phyloP scores from a whole-genome alignment of 2,329 filamentous ascomycete genomes.

The Paracoccidioides lutzii region DNA sequence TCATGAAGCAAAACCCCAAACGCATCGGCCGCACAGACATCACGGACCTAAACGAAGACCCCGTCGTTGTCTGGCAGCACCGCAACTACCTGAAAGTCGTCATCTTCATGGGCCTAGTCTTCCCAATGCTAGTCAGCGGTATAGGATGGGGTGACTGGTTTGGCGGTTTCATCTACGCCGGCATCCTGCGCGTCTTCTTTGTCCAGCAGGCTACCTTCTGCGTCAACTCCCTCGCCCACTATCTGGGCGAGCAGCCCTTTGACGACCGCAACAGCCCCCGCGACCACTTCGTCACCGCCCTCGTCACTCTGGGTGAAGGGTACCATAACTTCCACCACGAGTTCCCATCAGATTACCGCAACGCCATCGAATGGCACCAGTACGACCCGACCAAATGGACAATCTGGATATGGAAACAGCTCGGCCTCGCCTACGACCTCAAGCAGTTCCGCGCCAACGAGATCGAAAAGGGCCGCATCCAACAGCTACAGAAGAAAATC shows the following conservation, averaged over 20 bases:
- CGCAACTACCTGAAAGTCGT: slow-evolving; percentile 73
- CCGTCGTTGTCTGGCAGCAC: slow-evolving; percentile 79
- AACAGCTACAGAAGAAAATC: slow-evolving; percentile 85
- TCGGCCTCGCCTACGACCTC: slow-evolving; percentile 72
- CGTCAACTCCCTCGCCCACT: slow-evolving; percentile 82
- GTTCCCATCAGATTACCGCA: slow-evolving; percentile 86
- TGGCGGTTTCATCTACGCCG: slow-evolving; percentile 73
- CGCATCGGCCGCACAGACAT: slow-evolving; percentile 79
- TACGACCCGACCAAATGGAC: slow-evolving; percentile 87
- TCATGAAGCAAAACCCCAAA: slow-evolving; percentile 89
- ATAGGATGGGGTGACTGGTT: slow-evolving; percentile 69
- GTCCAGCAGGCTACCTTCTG: slow-evolving; percentile 89
- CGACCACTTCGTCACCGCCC: slow-evolving; percentile 73
- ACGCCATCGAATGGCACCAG: slow-evolving; percentile 81
- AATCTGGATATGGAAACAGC: slow-evolving; percentile 73
- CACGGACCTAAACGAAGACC: slow-evolving; percentile 73
- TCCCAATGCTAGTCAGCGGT: slow-evolving; percentile 64
- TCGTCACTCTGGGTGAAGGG: slow-evolving; percentile 74
- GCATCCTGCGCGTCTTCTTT: slow-evolving; percentile 77
- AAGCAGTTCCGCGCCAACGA: slow-evolving; percentile 88
- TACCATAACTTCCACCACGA: slow-evolving; percentile 97
- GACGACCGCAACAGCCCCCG: slow-evolving; percentile 85
- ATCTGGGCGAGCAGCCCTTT: slow-evolving; percentile 84
- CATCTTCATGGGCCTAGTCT: slow-evolving; percentile 60
- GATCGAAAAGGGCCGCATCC: slow-evolving; percentile 80